Conservation (phyloP, 345 rosid species). For the Lagerstroemia speciosa region DNA sequence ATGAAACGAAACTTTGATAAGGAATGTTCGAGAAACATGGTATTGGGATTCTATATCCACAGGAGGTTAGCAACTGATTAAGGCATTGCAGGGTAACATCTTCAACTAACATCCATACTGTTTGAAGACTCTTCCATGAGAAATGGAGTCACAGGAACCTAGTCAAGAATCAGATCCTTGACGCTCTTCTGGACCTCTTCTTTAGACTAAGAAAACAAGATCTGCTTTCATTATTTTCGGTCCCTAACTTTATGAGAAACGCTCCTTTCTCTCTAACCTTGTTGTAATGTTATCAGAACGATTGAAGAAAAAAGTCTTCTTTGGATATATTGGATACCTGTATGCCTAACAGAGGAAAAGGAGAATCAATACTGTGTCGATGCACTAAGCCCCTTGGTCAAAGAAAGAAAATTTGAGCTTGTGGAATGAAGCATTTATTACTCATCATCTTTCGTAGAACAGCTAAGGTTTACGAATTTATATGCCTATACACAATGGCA, state of each 20-base stretch:
- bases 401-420: not conserved
- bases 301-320: no score
- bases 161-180: conserved; percentile 4
- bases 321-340: no score
- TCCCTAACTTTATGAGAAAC: not conserved
- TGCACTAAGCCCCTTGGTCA: not conserved
- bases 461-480: not conserved
- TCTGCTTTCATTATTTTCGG: not conserved
- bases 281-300: no score
- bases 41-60: not conserved
- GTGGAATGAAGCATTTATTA: not conserved
- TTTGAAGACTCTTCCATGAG: conserved; percentile 59
- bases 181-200: no score
- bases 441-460: not conserved
- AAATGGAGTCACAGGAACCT: conserved; percentile 81
- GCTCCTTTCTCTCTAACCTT: no score
- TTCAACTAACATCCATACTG: conserved; percentile 19
- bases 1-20: not conserved
- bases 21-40: not conserved
- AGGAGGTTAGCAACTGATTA: not conserved
- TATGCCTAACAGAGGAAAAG: no score
- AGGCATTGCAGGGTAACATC: not conserved
- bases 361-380: no score
- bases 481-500: not conserved
- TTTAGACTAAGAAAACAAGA: not conserved